A percentile compares a stretch with the other conserved stretches of the same genome.
phyloP scores from a whole-genome alignment of 345 rosid species.

The Eucalyptus tenuipes region DNA sequence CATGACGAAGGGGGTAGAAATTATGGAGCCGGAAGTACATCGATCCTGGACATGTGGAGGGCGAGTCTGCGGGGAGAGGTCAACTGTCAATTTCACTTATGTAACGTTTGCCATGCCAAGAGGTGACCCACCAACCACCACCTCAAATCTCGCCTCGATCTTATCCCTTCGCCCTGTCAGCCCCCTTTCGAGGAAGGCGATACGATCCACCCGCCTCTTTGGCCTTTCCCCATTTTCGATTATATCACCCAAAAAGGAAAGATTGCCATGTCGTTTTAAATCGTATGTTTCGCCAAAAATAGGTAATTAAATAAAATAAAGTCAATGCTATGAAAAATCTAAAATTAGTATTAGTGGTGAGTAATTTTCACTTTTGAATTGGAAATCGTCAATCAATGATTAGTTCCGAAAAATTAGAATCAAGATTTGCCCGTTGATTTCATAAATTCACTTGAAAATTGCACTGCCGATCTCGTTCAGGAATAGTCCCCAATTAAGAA shows the following conservation, averaged over 20 bases:
- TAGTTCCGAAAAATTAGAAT: no score
- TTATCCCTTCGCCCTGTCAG: background rate
- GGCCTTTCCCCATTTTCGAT: background rate
- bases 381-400: fast-evolving
- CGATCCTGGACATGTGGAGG: background rate
- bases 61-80: background rate
- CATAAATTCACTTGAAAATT: fast-evolving
- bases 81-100: background rate
- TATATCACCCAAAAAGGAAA: background rate
- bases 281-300: background rate
- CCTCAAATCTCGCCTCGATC: background rate
- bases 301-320: no score
- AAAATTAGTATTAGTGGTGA: no score
- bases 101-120: background rate
- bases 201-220: background rate
- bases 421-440: fast-evolving
- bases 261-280: background rate
- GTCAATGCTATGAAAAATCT: no score
- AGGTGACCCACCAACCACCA: background rate
- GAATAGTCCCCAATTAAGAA: fast-evolving
- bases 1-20: background rate
- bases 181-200: background rate
- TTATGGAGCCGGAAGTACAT: background rate
- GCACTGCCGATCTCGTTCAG: fast-evolving
- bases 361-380: fast-evolving